These are phyloP conservation scores for Ilyonectria sp. DNA, from an alignment of 2,329 filamentous ascomycete genomes.

Conservation along the genomic window DNA sequence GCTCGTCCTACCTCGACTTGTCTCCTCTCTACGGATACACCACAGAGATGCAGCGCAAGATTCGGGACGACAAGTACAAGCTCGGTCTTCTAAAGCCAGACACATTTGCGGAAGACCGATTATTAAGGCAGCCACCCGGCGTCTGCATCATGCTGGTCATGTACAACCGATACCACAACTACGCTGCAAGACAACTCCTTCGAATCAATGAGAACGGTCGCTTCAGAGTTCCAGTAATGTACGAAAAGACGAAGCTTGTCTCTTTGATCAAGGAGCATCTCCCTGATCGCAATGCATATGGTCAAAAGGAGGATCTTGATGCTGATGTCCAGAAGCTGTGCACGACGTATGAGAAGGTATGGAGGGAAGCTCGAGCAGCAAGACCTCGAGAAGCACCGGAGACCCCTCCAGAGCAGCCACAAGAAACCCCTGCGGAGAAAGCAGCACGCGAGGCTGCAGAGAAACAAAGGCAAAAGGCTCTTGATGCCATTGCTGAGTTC, in stretches of 20 bases:
- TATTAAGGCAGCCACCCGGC: conserved; percentile 76
- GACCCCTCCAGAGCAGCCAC: no score
- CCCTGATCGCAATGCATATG: no score
- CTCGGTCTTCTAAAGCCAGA: conserved; percentile 66
- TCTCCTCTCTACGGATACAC: conserved; percentile 60
- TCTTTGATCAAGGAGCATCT: no score
- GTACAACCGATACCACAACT: conserved; percentile 86
- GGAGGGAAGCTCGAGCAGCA: no score
- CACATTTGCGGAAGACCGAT: conserved; percentile 75
- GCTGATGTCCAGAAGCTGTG: no score
- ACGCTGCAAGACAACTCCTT: conserved; percentile 79
- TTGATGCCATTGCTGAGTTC: no score
- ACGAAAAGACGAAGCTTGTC: conserved; percentile 46
- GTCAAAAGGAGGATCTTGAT: no score
- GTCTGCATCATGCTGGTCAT: conserved; percentile 79
- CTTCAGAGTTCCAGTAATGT: conserved; percentile 49
- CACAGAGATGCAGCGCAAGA: conserved; percentile 50
- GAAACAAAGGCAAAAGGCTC: no score
- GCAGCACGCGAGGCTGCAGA: no score
- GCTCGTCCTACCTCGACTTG: conserved; percentile 64
- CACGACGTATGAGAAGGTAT: no score
- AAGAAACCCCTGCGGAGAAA: no score
- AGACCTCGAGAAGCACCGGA: no score
- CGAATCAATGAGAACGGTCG: conserved; percentile 60
- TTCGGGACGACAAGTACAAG: conserved; percentile 52